Conservation (phyloP, 139 green algal genomes). For the Chlorella sp. region DNA sequence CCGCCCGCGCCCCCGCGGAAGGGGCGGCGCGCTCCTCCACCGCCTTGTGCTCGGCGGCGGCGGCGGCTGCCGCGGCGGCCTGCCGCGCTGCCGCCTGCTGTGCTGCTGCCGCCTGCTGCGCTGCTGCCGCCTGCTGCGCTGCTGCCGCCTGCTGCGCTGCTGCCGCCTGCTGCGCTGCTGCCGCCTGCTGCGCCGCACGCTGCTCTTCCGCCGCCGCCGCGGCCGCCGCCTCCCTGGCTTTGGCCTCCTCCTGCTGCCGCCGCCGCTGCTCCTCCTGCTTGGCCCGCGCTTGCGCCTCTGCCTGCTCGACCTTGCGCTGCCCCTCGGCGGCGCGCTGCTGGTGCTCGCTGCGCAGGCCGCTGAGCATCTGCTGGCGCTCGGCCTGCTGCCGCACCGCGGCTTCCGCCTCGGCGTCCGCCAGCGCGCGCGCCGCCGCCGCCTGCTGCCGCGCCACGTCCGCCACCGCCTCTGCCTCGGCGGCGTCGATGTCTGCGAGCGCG, state of each 20-base stretch:
- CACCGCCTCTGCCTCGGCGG: slow-evolving; percentile 14
- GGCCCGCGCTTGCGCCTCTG: slow-evolving; percentile 5
- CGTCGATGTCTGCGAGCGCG: slow-evolving; percentile 24
- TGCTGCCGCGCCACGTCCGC: not conserved
- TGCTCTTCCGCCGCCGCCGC: not conserved
- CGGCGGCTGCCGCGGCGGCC: not conserved
- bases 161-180: not conserved
- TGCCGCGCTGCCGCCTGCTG: not conserved
- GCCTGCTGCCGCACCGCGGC: not conserved
- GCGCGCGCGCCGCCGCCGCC: not conserved
- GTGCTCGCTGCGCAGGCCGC: slow-evolving; percentile 14
- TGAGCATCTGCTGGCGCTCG: slow-evolving; percentile 17
- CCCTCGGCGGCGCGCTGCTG: slow-evolving; percentile 3
- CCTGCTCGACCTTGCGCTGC: not conserved
- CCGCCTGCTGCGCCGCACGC: not conserved
- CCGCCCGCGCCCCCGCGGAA: not conserved
- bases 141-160: no score
- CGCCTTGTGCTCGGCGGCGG: not conserved
- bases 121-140: not conserved
- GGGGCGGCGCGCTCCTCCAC: no score
- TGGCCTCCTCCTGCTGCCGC: not conserved
- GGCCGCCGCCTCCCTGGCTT: not conserved
- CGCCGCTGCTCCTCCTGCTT: slow-evolving; percentile 3
- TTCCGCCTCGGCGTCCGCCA: slow-evolving; percentile 5
- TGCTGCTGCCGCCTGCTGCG: not conserved